Base-by-base conservation (phyloP, 208 protist genomes). In the Wallacemonas rigidus region DNA sequence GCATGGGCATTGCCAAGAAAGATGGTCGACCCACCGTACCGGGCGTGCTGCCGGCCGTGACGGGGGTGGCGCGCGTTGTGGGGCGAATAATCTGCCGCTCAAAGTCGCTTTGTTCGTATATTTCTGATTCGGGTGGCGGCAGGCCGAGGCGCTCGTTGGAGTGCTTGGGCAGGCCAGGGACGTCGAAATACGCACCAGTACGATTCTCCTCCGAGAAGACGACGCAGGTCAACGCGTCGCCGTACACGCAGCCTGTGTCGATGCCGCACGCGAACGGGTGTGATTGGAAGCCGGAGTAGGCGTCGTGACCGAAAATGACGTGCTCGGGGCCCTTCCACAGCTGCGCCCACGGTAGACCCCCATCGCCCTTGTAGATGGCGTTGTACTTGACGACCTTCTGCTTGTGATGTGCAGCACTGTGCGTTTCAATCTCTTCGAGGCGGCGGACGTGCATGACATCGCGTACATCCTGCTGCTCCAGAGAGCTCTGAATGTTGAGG, bases 161-260 rank as follows among this genome's bases (percentile, higher is more conserved):
- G 72, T 81, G 43, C 65, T 81, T 86, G 26, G 88, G 87, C 61
- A 94, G 83, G 1, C 92, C 92, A 1, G 83, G 67, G 1, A 97
- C 92, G 15, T 72, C 81, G 68, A 93, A 74, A 53, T 92, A 87
- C 35, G 73, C 77, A n/a, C 87, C 88, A 15, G 74, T 64, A 2
- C 81, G 82, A 53, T 55, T 75, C 26, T 82, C 80, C 1, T 44
- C 67, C 63, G 81, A 65, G 69, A 85, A 92, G 35, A 96, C 80
- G 2, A 94, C 79, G 73, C 87, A 92, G 6, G 91, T 97, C 17
- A 97, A 82, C 8, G 81, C 69, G 35, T 84, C 71, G 48, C 94
- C 94, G 71, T 97, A 97, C 26, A 93, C 90, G 60, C 94, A 97
- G 51, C 94, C 94, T 14, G 90, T 96, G 72, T 97, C 94, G 68